A percentile compares a stretch with the other conserved stretches of the same genome.
phyloP scores from a whole-genome alignment of 441 rosid genomes.

The Syzygium malaccense region DNA sequence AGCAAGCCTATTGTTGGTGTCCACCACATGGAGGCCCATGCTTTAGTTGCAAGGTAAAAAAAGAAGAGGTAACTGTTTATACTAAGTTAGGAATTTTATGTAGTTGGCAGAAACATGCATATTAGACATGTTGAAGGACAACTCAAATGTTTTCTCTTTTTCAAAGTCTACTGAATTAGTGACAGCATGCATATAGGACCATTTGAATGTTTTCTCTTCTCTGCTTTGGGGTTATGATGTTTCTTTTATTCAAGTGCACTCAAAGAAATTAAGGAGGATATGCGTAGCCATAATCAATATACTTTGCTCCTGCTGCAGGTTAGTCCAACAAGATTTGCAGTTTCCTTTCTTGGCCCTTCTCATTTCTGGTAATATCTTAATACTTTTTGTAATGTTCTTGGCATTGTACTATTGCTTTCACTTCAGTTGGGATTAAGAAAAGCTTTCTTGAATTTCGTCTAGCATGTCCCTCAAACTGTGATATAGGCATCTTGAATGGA shows the following conservation, averaged over 20 bases:
- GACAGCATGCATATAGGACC: background rate
- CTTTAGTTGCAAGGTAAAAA: constrained; percentile 76
- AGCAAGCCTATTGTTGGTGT: constrained; percentile 67
- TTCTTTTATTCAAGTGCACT: background rate
- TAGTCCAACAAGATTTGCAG: constrained; percentile 58
- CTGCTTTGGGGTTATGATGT: background rate
- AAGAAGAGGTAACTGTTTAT: background rate
- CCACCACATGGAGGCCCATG: constrained; percentile 99
- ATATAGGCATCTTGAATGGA: background rate
- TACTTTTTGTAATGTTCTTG: background rate
- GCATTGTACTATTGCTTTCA: background rate
- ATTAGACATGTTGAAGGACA: background rate
- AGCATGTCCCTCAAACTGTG: background rate
- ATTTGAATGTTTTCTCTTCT: background rate
- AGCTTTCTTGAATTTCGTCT: background rate
- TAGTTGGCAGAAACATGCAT: background rate
- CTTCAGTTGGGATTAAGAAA: background rate
- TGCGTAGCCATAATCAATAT: background rate
- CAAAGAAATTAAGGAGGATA: background rate
- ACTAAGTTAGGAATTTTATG: background rate
- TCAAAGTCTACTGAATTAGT: background rate
- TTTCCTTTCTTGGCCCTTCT: constrained; percentile 95
- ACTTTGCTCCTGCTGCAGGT: constrained; percentile 29
- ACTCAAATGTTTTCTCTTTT: background rate
- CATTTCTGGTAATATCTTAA: constrained; percentile 59